Conservation (phyloP, 192 early-diverging fungal genomes). For the Coemansia sp. region DNA sequence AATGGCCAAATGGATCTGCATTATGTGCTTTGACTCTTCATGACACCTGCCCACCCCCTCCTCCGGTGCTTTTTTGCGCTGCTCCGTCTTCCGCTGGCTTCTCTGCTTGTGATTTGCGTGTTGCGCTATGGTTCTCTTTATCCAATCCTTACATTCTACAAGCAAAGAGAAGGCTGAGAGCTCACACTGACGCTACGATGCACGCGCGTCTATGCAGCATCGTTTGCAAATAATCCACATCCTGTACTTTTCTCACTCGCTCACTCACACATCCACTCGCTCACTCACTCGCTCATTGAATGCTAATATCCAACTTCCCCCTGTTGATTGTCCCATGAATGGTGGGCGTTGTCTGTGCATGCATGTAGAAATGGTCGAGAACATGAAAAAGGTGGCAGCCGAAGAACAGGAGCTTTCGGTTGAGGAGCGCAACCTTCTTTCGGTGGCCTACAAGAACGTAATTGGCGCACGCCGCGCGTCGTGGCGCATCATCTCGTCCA, state of each 20-base stretch:
- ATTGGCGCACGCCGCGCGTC: constrained; percentile 96
- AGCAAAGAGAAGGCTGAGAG: too few relatives aligned
- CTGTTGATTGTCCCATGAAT: neutral
- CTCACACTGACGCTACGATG: too few relatives aligned
- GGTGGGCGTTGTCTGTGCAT: constrained; percentile 16
- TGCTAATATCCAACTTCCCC: neutral
- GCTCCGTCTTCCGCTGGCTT: too few relatives aligned
- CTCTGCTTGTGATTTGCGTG: neutral
- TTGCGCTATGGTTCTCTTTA: neutral
- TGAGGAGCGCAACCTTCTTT: constrained; percentile 97
- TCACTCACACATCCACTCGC: too few relatives aligned
- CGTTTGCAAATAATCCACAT: neutral
- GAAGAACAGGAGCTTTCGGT: constrained; percentile 74
- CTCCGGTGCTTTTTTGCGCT: too few relatives aligned
- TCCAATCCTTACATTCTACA: too few relatives aligned
- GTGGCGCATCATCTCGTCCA: constrained; percentile 96
- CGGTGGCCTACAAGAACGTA: constrained; percentile 98
- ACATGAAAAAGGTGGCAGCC: constrained; percentile 71
- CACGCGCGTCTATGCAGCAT: too few relatives aligned
- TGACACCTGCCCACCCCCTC: too few relatives aligned
- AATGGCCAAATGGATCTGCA: neutral
- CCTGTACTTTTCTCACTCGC: too few relatives aligned
- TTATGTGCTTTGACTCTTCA: neutral
- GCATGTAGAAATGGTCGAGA: constrained; percentile 80
- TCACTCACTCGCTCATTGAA: too few relatives aligned